Evolutionary conservation across 73 alveolate species (phyloP), one percentile per base, ranked within the genome.

Genomic region (Uronychia binucleata): DNA sequence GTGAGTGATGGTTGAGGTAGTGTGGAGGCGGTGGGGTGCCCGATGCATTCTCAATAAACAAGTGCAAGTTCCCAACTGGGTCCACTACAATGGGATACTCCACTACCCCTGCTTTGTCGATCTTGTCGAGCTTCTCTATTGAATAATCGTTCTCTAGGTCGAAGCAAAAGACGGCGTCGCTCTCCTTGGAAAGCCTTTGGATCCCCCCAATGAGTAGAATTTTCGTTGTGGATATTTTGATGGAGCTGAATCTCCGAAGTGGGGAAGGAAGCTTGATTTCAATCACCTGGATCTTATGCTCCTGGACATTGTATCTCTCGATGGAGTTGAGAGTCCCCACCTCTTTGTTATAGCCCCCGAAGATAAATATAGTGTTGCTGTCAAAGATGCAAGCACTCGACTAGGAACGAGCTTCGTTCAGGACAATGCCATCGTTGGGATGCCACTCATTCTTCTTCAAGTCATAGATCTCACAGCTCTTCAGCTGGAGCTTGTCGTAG

Each of bases 291-390:
- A 96, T 90, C 34, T 86, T 89, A 84, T 96, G 93, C 77, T 95
- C 93, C 11, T 86, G 91, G 28, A 97, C 87, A 74, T 93, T 93
- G 74, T 95, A 92, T 93, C 95, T 95, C 91, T 97, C 99, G 79
- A 97, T 97, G 26, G 98, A 74, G 77, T 90, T 91, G 34, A 97
- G 89, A 26, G 99, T 97, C 75, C 99, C 99, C 59, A 83, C 90
- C 58, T 96, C 98, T 91, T 96, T 97, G 87, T 97, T 97, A 92
- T 95, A 97, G 0, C 99, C 99, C 8, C 99, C 99, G 92, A 97
- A 97, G 67, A 97, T 92, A 75, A 93, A 94, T 57, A 96, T 95
- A 29, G 89, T 95, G 57, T 87, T 91, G 34, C 94, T 97, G 81
- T 97, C 97, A 79, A 93, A 95, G 77, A 97, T 88, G 78, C 98